Base-by-base conservation (phyloP, 208 protist genomes). In the Phytomonas francai region DNA sequence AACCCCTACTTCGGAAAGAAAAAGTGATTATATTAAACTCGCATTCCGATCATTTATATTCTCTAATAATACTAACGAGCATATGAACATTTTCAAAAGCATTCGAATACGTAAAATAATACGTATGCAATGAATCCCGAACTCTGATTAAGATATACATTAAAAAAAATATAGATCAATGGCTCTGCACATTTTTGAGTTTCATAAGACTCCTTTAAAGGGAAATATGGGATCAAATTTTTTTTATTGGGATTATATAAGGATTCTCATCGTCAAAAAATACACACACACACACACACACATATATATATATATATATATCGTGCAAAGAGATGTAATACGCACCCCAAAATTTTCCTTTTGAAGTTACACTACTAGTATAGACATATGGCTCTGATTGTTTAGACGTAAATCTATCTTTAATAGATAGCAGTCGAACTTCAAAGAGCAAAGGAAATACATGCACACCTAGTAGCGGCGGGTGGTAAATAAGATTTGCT, bases 81-180 rank as follows among this genome's bases (percentile, higher is more conserved):
- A 57, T 57, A 56, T 62, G 27, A 61, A 66, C 12, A 29, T 57
- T 61, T 66, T 9, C 12, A 66, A 9, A 9, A 61, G 12, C 9
- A 59, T 56, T 57, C 12, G 22, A 57, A 57, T 27, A 27, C 25
- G n/a, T 25, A 57, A 25, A 57, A 27, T 57, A 57, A 22, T 22
- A 22, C 25, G n/a, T 25, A 57, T 57, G n/a, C 49, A 27, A 25
- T 22, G 22, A 57, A 57, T 27, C 22, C 22, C 22, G n/a, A 57
- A 57, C 49, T 25, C 49, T 22, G 22, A 57, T 25, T 57, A 57
- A 57, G n/a, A 22, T 25, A 25, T 57, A 57, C 22, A 27, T 57
- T 57, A 57, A 57, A 57, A 57, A 57, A 27, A 27, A 25, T 27
- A 57, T 57, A 57, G n/a, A n/a, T n/a, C n/a, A n/a, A n/a, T n/a